These are phyloP conservation scores for Huntiella abstrusa DNA, from an alignment of 2,329 filamentous ascomycete genomes.

Conservation along the genomic window DNA sequence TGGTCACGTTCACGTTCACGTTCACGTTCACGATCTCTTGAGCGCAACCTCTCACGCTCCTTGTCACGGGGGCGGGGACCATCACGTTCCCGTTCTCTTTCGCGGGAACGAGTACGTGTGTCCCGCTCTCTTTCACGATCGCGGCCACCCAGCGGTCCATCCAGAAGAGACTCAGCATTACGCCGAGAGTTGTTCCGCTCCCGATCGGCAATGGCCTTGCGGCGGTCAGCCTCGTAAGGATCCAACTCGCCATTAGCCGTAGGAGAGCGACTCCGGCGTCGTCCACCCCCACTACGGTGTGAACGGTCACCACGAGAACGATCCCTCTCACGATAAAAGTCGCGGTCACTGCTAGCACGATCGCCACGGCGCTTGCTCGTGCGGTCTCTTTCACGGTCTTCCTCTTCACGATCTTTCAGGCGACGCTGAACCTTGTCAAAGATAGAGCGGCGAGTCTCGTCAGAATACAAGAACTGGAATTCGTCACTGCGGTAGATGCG, in stretches of 20 bases:
- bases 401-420: conserved; percentile 78
- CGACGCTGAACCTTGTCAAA: conserved; percentile 88
- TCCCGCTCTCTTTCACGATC: conserved; percentile 20
- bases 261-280: conserved; percentile 60
- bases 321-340: conserved; percentile 40
- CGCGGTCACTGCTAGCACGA: conserved; percentile 32
- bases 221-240: conserved; percentile 85
- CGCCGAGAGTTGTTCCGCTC: conserved; percentile 56
- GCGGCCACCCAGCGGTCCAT: not conserved
- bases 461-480: conserved; percentile 63
- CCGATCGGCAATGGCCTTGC: conserved; percentile 81
- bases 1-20: conserved; percentile 22
- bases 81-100: conserved; percentile 21
- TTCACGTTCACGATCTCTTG: conserved; percentile 20
- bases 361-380: conserved; percentile 29
- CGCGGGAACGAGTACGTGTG: conserved; percentile 14
- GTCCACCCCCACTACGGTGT: conserved; percentile 31
- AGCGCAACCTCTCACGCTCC: conserved; percentile 30
- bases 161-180: conserved; percentile 10
- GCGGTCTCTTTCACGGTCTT: conserved; percentile 43
- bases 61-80: conserved; percentile 42
- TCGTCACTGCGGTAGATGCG: conserved; percentile 68
- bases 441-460: conserved; percentile 62
- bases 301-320: conserved; percentile 40
- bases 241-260: conserved; percentile 42